Evolutionary conservation across 2,329 filamentous ascomycete species (phyloP).

Genomic region (Scytalidium sp.): DNA sequence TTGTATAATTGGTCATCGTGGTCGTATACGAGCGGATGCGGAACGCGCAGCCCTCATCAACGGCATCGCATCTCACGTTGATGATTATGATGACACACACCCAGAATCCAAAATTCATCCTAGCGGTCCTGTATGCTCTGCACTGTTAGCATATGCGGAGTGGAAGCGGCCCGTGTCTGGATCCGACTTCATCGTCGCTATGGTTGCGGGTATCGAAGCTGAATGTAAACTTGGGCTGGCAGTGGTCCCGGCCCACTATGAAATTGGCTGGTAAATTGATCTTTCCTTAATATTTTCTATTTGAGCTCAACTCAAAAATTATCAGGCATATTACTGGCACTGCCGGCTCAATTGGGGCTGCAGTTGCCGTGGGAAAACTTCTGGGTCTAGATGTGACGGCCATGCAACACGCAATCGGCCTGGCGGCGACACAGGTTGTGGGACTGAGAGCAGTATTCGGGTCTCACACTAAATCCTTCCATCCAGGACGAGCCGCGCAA

Average conservation of each 20-base stretch:
- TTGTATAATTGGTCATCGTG: conserved; percentile 27
- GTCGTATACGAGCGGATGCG: conserved; percentile 31
- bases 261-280: conserved; percentile 44
- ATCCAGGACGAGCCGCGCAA: conserved; percentile 48
- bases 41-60: conserved; percentile 48
- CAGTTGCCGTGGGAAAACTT: conserved; percentile 45
- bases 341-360: conserved; percentile 47
- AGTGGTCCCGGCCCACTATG: conserved; percentile 50
- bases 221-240: conserved; percentile 47
- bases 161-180: conserved; percentile 35
- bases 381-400: conserved; percentile 34
- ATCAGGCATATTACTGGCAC: conserved; percentile 52
- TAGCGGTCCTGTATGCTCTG: conserved; percentile 44
- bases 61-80: conserved; percentile 50
- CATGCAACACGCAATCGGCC: conserved; percentile 46
- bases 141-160: conserved; percentile 44
- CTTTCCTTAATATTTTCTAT: too few relatives aligned
- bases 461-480: conserved; percentile 52
- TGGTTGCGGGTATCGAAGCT: conserved; percentile 48
- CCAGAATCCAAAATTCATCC: conserved; percentile 53
- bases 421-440: conserved; percentile 48
- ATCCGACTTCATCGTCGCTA: conserved; percentile 43
- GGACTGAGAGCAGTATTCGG: conserved; percentile 52
- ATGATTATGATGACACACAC: conserved; percentile 55
- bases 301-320: too few relatives aligned